Evolutionary conservation across 2,329 filamentous ascomycete genomes (phyloP), one percentile per base, ranked within the genome.

Genomic region (Cytospora piceae): DNA sequence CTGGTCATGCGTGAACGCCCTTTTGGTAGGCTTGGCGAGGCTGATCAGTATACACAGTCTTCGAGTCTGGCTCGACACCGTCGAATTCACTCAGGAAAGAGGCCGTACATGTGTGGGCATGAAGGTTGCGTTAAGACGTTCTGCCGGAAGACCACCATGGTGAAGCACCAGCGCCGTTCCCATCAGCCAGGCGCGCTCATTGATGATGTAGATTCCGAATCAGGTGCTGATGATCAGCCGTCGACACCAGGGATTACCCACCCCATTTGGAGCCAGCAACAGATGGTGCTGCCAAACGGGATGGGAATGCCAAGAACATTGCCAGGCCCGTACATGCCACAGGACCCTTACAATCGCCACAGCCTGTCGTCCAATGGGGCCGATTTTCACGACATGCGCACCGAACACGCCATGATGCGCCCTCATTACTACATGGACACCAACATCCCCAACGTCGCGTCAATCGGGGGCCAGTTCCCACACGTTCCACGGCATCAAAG

Each of bases 101-200:
- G 87, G n/a, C 87, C 86, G 11, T 89, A 89, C 73, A 85, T 83
- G 69, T 89, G 87, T 70, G 80, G 81, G 54, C 85, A 88, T 69
- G 80, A 85, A 49, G 85, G 85, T 37, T 90, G 87, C 72, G 74
- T 83, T 42, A 90, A 89, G 77, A 88, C 84, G 84, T 91, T 91
- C 74, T 91, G 88, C 76, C 83, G 89, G 63, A 91, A 91, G 75
- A 90, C 88, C 6, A 90, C 87, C 63, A 88, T 89, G 86, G 85
- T 89, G 63, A 89, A 89, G 76, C 87, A 89, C 73, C 85, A 89
- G 73, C 80, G 86, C 61, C 80, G 85, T 31, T 86, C 85, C 1
- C 86, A 89, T 72, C 85, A 87, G 71, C 82, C 85, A 69, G 82
- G 86, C 46, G 77, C 85, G 63, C 81, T 87, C 70, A 73, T 82